Evolutionary conservation across 768 basidiomycete species (phyloP).

Genomic region (Rhizopogon roseolus): DNA sequence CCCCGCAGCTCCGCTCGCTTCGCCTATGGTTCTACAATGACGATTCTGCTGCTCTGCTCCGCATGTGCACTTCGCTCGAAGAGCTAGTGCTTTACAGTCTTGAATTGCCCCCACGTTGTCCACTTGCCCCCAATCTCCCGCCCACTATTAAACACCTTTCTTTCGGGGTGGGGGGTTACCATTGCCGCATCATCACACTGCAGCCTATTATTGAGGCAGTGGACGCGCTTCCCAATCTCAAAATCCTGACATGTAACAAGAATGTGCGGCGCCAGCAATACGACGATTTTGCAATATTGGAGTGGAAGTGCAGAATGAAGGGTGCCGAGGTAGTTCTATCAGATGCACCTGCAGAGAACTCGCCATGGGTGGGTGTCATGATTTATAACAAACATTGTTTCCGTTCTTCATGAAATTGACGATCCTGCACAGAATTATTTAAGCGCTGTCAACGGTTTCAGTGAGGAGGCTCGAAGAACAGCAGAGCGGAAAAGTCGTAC

Average conservation of each 20-base stretch:
- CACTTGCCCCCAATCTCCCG: conserved; percentile 29
- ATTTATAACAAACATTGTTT: too few relatives aligned
- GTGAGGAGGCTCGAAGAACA: too few relatives aligned
- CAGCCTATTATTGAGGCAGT: conserved; percentile 26
- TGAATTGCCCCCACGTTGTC: conserved; percentile 26
- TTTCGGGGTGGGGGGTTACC: conserved; percentile 15
- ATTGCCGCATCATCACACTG: conserved; percentile 17
- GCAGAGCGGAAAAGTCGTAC: too few relatives aligned
- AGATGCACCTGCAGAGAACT: conserved; percentile 14
- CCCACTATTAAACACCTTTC: conserved; percentile 35
- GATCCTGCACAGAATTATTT: too few relatives aligned
- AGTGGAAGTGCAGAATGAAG: conserved; percentile 23
- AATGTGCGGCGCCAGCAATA: conserved; percentile 10
- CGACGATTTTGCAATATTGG: conserved; percentile 18
- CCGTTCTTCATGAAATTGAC: too few relatives aligned
- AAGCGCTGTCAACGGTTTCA: too few relatives aligned
- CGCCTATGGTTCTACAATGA: conserved; percentile 33
- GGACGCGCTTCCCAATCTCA: conserved; percentile 28
- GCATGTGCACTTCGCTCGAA: conserved; percentile 31
- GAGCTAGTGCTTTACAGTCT: conserved; percentile 34
- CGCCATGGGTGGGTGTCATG: too few relatives aligned
- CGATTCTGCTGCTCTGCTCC: conserved; percentile 28
- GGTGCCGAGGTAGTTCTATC: conserved; percentile 23
- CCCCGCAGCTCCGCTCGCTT: conserved; percentile 35
- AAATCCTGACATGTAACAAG: conserved; percentile 31